Evolutionary conservation across 78 protist species (phyloP).

Genomic region (Dictyostelium purpureum): DNA sequence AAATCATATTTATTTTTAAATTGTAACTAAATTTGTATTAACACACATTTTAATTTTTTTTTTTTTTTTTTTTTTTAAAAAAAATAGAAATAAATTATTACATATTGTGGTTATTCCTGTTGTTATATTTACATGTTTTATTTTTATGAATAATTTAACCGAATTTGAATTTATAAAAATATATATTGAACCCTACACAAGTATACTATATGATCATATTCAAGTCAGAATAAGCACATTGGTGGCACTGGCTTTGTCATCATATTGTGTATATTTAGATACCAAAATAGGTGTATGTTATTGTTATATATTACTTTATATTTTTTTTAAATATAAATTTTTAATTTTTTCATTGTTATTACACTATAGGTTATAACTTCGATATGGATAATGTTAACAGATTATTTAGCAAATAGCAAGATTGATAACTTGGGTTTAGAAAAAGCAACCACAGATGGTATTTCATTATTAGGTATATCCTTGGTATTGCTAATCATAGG

Average conservation of each 20-base stretch:
- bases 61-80: background rate
- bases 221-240: background rate
- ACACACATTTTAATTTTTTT: no score
- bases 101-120: background rate
- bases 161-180: no score
- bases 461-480: conserved; percentile 4
- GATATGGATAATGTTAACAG: conserved; percentile 35
- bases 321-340: no score
- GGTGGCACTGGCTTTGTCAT: background rate
- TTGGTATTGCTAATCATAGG: conserved; percentile 40
- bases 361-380: background rate
- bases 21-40: no score
- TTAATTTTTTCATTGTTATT: no score
- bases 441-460: background rate
- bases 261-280: background rate
- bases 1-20: no score
- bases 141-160: background rate
- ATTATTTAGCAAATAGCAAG: conserved; percentile 28
- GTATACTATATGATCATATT: background rate
- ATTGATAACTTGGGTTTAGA: background rate
- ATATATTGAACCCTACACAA: background rate
- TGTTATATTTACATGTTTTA: background rate
- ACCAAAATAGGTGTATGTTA: background rate
- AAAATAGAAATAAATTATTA: background rate
- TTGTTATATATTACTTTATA: no score